Evolutionary conservation across 768 basidiomycete genomes (phyloP), one percentile per base, ranked within the genome.

Genomic region (Lactarius deliciosus): DNA sequence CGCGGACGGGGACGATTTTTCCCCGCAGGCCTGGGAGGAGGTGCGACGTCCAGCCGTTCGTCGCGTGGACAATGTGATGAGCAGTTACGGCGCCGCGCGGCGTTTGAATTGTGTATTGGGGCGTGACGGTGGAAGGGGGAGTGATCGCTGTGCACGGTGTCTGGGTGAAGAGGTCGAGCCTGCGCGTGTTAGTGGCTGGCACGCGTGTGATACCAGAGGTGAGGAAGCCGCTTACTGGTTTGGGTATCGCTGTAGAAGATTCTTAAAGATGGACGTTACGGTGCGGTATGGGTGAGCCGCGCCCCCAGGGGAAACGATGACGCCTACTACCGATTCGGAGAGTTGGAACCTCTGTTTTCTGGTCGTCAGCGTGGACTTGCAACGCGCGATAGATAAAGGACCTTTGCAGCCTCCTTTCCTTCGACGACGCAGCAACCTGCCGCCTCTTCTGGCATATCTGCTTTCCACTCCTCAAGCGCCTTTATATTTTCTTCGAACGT

Each of bases 41-140:
- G 69, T 91, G 87, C 1, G 90, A 85, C 2, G 81, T 79, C 86
- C 92, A 94, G 22, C 83, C 92, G 74, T 96, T 96, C 3, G 92
- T 94, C 2, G 91, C 90, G 73, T 94, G 92, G 13, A 96, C 79
- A 53, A 96, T 80, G 74, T 91, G 89, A 3, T 75, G 76, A 0
- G 90, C 78, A 18, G 70, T 75, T 30, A 92, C 79, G 5, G 70
- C 72, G 0, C 93, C 92, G 59, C 81, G 79, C 0, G 87, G 79
- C 1, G 92, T 94, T 22, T 73, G 67, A n/a, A 92, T 78, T 10
- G 76, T 78, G 76, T 90, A 91, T 20, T 75, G 69, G 2, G 73
- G 71, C 5, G 67, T 67, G 8, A 70, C 60, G n/a, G 64, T 11
- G 9, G 71, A 66, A n/a, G 77, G 75, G 53, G 74, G 72, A 28